Conservation (phyloP, 2,329 filamentous ascomycete genomes). For the Aspergillus sp. region DNA sequence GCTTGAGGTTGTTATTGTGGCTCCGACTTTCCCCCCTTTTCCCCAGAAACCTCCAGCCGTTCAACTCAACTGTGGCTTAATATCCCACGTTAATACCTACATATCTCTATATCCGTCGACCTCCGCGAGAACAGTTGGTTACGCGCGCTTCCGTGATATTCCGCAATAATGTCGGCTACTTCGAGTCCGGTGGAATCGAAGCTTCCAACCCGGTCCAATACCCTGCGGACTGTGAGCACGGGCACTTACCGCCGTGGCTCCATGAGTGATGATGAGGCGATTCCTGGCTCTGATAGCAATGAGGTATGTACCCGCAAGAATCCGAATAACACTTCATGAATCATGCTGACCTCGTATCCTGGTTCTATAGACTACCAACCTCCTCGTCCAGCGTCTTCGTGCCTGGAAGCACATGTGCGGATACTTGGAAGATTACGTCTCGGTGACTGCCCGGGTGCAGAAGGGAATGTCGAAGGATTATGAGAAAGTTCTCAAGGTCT, state of each 20-base stretch:
- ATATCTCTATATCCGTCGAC: not conserved
- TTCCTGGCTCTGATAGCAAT: constrained; percentile 43
- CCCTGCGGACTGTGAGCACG: constrained; percentile 29
- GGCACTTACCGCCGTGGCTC: constrained; percentile 33
- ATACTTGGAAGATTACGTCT: constrained; percentile 88
- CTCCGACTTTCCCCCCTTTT: not conserved
- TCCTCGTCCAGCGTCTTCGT: constrained; percentile 82
- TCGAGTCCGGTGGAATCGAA: constrained; percentile 29
- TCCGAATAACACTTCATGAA: too few species aligned
- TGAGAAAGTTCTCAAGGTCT: constrained; percentile 84
- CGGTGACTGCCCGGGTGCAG: constrained; percentile 81
- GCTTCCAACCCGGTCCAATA: constrained; percentile 36
- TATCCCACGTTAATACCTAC: not conserved
- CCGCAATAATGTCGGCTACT: constrained; percentile 26
- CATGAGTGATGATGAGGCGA: constrained; percentile 41
- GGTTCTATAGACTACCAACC: constrained; percentile 62
- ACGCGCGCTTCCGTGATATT: not conserved
- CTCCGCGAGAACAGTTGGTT: not conserved
- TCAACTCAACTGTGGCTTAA: not conserved
- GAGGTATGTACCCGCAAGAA: constrained; percentile 30
- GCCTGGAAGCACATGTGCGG: constrained; percentile 95
- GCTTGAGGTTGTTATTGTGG: not conserved
- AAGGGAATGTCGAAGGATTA: constrained; percentile 88
- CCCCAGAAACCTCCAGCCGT: not conserved
- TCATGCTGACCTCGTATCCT: not conserved